These are phyloP conservation scores for Amaranthus cruentus DNA, from an alignment of 148 eudicot genomes.

Conservation along the genomic window DNA sequence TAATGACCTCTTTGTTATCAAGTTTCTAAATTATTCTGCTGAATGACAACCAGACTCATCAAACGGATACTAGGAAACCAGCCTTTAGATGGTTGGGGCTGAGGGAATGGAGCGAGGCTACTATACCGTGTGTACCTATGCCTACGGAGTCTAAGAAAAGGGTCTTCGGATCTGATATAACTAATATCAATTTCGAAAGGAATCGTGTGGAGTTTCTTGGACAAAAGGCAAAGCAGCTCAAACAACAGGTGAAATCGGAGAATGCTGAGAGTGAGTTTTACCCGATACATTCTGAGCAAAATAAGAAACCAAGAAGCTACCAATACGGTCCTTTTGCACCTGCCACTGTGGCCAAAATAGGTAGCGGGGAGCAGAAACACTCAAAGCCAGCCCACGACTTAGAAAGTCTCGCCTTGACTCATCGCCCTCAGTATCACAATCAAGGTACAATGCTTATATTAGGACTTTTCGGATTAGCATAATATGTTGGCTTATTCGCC, in stretches of 20 bases:
- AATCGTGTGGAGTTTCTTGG: constrained; percentile 36
- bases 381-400: constrained; percentile 41
- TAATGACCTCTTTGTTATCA: too few species aligned
- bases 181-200: constrained; percentile 54
- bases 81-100: constrained; percentile 88
- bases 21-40: constrained; percentile 7
- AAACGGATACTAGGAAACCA: constrained; percentile 82
- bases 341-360: constrained; percentile 40
- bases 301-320: constrained; percentile 34
- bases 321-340: constrained; percentile 88
- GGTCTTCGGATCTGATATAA: constrained; percentile 74
- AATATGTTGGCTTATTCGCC: too few species aligned
- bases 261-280: constrained; percentile 31
- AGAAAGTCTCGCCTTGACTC: constrained; percentile 58
- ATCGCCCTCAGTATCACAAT: constrained; percentile 79
- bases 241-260: constrained; percentile 30
- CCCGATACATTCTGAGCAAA: constrained; percentile 21
- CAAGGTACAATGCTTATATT: constrained; percentile 48
- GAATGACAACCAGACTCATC: constrained; percentile 58
- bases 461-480: too few species aligned
- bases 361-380: constrained; percentile 28
- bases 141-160: constrained; percentile 57
- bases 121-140: constrained; percentile 25
- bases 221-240: constrained; percentile 14
- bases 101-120: constrained; percentile 32